Evolutionary conservation across 306 rosid genomes (phyloP).

Genomic region (Ziziphus jujuba): DNA sequence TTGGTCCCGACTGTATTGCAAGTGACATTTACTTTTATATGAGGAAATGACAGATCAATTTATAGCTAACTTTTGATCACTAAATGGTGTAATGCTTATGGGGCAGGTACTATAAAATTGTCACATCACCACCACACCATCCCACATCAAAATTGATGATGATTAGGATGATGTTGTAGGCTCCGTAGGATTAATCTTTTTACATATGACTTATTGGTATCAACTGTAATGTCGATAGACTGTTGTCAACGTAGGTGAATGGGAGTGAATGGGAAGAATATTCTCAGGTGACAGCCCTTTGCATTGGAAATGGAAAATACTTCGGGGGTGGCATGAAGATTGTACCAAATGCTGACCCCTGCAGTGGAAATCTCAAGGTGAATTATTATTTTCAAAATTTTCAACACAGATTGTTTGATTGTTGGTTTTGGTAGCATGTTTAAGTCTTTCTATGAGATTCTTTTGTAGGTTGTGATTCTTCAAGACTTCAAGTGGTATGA

Average conservation of each 20-base stretch:
- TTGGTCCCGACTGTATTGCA: neutral
- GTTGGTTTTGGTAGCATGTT: neutral
- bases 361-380: constrained; percentile 74
- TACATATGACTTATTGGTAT: neutral
- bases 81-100: too few relatives aligned
- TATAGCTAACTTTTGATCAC: too few relatives aligned
- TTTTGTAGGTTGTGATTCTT: constrained; percentile 76
- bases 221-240: neutral
- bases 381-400: neutral
- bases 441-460: constrained; percentile 1
- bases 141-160: too few relatives aligned
- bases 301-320: constrained; percentile 88
- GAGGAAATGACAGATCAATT: too few relatives aligned
- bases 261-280: constrained; percentile 78
- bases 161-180: too few relatives aligned
- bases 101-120: too few relatives aligned
- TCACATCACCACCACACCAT: too few relatives aligned
- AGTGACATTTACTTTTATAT: neutral
- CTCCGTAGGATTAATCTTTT: neutral
- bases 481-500: constrained; percentile 93
- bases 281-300: constrained; percentile 79
- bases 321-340: constrained; percentile 99
- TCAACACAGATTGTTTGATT: neutral
- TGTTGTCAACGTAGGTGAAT: constrained; percentile 54
- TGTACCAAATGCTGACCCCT: constrained; percentile 77